Base-by-base conservation (phyloP, 176 grass and related monocot genomes). In the Chrysopogon serrulatus region DNA sequence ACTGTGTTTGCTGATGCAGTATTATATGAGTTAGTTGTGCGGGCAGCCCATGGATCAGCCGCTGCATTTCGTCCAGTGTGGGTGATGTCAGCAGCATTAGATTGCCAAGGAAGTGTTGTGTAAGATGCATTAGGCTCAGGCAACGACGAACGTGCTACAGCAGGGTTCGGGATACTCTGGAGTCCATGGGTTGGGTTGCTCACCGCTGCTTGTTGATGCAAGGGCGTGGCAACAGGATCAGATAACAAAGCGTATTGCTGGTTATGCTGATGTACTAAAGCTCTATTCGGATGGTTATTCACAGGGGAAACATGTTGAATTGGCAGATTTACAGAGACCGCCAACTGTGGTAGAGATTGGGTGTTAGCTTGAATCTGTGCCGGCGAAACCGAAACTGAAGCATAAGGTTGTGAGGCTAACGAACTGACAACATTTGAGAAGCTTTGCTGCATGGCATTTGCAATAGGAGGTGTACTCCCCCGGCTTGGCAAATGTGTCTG, bases 371-470 rank as follows among this genome's bases (percentile, higher is more conserved):
- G 80, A 51, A 51, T 80, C 14, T 84, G 87, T 73, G 87, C 35
- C 24, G 76, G 87, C 41, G 88, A 84, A 63, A 63, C 87, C 77
- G 89, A 84, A 82, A 84, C 75, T 75, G 87, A 74, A 59, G 77
- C 74, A 81, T 90, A 87, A 71, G 82, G 21, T 68, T 85, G 86
- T 60, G 79, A 85, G 71, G 77, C 66, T 68, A 82, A 81, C 16
- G 12, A 72, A 88, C 82, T 85, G 62, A 83, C 78, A 87, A 74
- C 75, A 68, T 86, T 87, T 90, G 89, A 80, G 81, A 81, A 85
- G 82, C 71, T 87, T 87, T 86, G 74, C 53, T 76, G 68, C 42
- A 65, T 24, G 10, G 47, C 27, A 75, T 28, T 86, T 42, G 68
- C 78, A 66, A 78, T 23, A 44, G 47, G 48, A 68, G 68, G 57